phyloP scores from a whole-genome alignment of 1,139 yeast genomes.

The Yamadazyma friedrichii region DNA sequence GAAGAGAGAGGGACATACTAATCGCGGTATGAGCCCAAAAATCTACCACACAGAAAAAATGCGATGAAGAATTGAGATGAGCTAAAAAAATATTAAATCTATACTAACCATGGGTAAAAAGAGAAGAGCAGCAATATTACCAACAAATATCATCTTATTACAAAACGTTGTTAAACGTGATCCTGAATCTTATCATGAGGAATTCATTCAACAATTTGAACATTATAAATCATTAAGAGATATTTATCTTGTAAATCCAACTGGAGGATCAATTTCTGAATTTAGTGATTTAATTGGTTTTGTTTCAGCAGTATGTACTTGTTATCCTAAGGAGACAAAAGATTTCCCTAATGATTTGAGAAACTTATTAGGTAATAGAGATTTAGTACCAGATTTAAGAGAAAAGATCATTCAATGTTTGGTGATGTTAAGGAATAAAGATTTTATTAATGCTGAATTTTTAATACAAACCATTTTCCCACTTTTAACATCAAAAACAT shows the following conservation, averaged over 20 bases:
- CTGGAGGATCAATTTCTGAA: constrained; percentile 57
- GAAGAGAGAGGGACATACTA: no score
- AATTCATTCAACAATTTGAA: constrained; percentile 84
- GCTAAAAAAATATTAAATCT: constrained; percentile 1
- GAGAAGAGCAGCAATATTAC: constrained; percentile 88
- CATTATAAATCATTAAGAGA: constrained; percentile 91
- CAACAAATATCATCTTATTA: constrained; percentile 83
- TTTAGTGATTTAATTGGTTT: constrained; percentile 86
- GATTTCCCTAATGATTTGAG: constrained; percentile 80
- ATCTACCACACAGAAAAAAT: background rate
- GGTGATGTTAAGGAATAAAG: constrained; percentile 87
- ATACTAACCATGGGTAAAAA: constrained; percentile 64
- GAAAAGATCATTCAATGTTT: constrained; percentile 90
- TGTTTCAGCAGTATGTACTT: constrained; percentile 85
- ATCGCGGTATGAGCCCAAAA: no score
- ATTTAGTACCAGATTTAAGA: constrained; percentile 77
- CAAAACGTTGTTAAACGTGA: constrained; percentile 93
- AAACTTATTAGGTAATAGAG: constrained; percentile 64
- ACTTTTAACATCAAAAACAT: constrained; percentile 51
- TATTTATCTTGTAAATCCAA: constrained; percentile 69
- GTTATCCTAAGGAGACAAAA: constrained; percentile 87
- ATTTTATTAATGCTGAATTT: constrained; percentile 73
- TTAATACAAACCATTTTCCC: constrained; percentile 89
- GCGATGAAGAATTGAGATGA: constrained; percentile 3
- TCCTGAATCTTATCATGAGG: constrained; percentile 91